Evolutionary conservation across 345 rosid species (phyloP).

Genomic region (Acer yangbiense): DNA sequence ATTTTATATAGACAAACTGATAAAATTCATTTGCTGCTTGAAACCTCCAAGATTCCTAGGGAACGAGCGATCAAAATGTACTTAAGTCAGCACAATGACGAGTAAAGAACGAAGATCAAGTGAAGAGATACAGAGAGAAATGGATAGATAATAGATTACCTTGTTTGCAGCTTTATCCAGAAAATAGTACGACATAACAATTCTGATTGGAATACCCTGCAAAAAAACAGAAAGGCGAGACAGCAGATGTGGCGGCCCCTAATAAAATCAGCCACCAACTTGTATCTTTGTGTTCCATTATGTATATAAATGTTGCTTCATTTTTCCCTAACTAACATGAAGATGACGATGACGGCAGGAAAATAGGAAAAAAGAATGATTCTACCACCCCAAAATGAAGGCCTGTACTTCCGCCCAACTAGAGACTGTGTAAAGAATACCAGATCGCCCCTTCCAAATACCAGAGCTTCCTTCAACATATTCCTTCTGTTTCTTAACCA

Average conservation of each 20-base stretch:
- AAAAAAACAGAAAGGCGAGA: slow-evolving; percentile 16
- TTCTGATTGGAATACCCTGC: slow-evolving; percentile 29
- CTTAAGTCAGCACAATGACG: background rate
- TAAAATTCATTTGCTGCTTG: slow-evolving; percentile 14
- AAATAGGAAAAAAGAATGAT: background rate
- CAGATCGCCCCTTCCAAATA: slow-evolving; percentile 72
- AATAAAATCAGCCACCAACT: slow-evolving; percentile 51
- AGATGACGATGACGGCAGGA: background rate
- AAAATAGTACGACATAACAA: slow-evolving; percentile 14
- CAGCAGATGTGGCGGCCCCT: slow-evolving; percentile 44
- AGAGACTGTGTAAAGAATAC: slow-evolving; percentile 78
- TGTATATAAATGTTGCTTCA: slow-evolving; percentile 34
- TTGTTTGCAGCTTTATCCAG: slow-evolving; percentile 20
- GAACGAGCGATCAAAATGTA: background rate
- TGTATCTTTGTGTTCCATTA: slow-evolving; percentile 34
- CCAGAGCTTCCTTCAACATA: slow-evolving; percentile 42
- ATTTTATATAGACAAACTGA: slow-evolving; percentile 1
- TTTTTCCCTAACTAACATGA: slow-evolving; percentile 41
- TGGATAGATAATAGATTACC: background rate
- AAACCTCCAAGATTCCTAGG: slow-evolving; percentile 20
- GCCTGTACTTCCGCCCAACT: slow-evolving; percentile 96
- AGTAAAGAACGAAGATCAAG: background rate
- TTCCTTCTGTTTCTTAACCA: slow-evolving; percentile 75
- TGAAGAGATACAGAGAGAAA: background rate
- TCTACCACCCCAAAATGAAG: slow-evolving; percentile 84